Evolutionary conservation across 1,139 yeast species (phyloP).

Genomic region (Meyerozyma athensensis): DNA sequence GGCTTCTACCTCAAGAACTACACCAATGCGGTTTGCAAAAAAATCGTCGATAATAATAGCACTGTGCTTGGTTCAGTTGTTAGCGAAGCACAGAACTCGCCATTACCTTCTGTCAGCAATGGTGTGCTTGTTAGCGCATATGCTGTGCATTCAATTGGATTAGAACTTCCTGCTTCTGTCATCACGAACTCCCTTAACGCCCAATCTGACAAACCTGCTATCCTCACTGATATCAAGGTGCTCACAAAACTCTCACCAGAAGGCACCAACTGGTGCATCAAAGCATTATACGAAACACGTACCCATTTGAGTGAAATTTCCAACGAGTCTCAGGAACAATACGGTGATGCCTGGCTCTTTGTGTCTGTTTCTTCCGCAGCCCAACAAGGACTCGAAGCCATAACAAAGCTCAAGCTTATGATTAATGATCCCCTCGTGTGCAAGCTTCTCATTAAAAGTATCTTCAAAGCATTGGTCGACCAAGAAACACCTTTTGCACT

Average conservation of each 20-base stretch:
- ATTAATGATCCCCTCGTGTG: constrained; percentile 19
- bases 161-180: constrained; percentile 10
- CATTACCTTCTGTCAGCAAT: constrained; percentile 44
- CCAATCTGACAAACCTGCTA: constrained; percentile 35
- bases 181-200: constrained; percentile 23
- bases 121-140: constrained; percentile 49
- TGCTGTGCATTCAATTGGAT: constrained; percentile 25
- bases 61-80: constrained; percentile 34
- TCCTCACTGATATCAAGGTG: constrained; percentile 43
- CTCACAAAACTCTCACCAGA: constrained; percentile 42
- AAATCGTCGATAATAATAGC: constrained; percentile 18
- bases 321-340: constrained; percentile 12
- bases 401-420: constrained; percentile 21
- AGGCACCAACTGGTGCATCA: constrained; percentile 48
- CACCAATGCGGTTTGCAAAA: constrained; percentile 5
- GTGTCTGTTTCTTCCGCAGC: constrained; percentile 37
- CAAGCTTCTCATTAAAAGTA: constrained; percentile 14
- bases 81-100: constrained; percentile 41
- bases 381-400: constrained; percentile 27
- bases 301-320: constrained; percentile 7
- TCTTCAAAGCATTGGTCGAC: constrained; percentile 12
- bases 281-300: constrained; percentile 30
- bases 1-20: constrained; percentile 12
- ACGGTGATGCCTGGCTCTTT: constrained; percentile 40
- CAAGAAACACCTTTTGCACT: constrained; percentile 17